Evolutionary conservation across 208 protist genomes (phyloP).

Genomic region (Leishmania tarentolae): DNA sequence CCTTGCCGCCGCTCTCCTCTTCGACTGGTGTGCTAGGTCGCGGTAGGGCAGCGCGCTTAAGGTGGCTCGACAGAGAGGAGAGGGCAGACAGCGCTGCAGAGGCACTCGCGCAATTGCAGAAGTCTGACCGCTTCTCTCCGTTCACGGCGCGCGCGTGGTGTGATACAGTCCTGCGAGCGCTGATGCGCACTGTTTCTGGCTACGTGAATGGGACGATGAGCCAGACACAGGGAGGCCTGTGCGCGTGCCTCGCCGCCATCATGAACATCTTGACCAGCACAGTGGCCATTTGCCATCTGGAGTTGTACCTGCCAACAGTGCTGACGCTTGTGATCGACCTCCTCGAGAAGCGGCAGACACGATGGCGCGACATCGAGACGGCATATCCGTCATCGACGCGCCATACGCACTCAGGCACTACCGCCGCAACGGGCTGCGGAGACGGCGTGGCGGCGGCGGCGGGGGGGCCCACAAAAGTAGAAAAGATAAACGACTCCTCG

Average conservation of each 20-base stretch:
- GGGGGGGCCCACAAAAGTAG: not conserved
- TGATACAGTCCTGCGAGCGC: slow-evolving; percentile 62
- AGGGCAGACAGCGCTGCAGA: slow-evolving; percentile 22
- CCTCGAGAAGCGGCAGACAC: slow-evolving; percentile 22
- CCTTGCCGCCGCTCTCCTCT: slow-evolving; percentile 32
- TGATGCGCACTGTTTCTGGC: slow-evolving; percentile 59
- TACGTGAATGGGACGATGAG: slow-evolving; percentile 59
- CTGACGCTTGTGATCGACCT: slow-evolving; percentile 59
- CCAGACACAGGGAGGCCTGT: slow-evolving; percentile 68
- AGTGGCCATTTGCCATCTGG: slow-evolving; percentile 39
- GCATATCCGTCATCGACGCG: not conserved
- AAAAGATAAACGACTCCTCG: not conserved
- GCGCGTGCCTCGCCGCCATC: slow-evolving; percentile 62
- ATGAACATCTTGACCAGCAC: slow-evolving; percentile 69
- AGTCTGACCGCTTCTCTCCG: slow-evolving; percentile 30
- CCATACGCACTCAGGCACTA: not conserved
- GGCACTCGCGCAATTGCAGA: slow-evolving; percentile 33
- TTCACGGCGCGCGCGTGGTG: slow-evolving; percentile 53
- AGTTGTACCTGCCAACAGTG: slow-evolving; percentile 65
- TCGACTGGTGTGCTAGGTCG: slow-evolving; percentile 21
- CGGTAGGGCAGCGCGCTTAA: slow-evolving; percentile 6
- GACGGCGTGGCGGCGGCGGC: not conserved
- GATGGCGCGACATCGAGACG: slow-evolving; percentile 4
- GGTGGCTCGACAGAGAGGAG: slow-evolving; percentile 31
- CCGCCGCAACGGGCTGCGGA: not conserved